Conservation (phyloP, 2,329 filamentous ascomycete genomes). For the Colletotrichum sp. region DNA sequence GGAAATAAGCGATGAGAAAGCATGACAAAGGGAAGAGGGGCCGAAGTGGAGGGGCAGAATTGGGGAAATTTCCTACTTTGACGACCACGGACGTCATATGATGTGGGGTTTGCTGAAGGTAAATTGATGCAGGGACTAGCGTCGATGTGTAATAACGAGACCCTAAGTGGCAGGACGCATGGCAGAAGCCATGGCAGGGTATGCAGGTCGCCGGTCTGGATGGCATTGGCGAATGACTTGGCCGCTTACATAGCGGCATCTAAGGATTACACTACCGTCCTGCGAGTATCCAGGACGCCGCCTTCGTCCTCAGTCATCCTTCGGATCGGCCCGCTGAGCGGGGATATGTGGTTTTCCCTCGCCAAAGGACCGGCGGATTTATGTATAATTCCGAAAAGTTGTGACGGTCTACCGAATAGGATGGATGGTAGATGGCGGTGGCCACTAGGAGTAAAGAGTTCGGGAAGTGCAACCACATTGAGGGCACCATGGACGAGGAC, state of each 20-base stretch:
- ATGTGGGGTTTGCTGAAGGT: slow-evolving; percentile 1
- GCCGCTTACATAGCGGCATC: background rate
- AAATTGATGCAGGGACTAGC: background rate
- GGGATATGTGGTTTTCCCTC: background rate
- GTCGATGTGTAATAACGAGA: background rate
- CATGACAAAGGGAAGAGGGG: slow-evolving; percentile 18
- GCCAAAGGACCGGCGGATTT: background rate
- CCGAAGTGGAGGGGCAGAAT: background rate
- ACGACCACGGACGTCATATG: background rate
- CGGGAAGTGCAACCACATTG: background rate
- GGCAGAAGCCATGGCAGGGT: background rate
- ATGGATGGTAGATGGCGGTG: background rate
- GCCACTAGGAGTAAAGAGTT: background rate
- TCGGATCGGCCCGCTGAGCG: background rate
- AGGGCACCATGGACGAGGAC: background rate
- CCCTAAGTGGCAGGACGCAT: background rate
- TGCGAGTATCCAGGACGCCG: background rate
- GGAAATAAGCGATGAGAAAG: slow-evolving; percentile 20
- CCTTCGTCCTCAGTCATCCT: background rate
- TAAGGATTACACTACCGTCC: background rate
- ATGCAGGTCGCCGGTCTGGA: background rate
- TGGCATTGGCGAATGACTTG: background rate
- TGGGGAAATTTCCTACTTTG: background rate
- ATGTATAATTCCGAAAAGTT: background rate
- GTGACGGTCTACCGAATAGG: background rate